Percentiles rank a stretch among this genome's conserved stretches.
Conservation (phyloP, 306 rosid genomes). For the cucumber (Cucumis sativus) region Cucumber_9930_V3 NC_026656.2:5770501-5771000, state of each 20-base stretch:
- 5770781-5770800: slow-evolving; percentile 83
- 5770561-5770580: slow-evolving; percentile 53
- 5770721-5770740: slow-evolving; percentile 68
- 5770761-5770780: slow-evolving; percentile 63
- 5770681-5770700: slow-evolving; percentile 62
- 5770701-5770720: slow-evolving; percentile 54
- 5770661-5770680: slow-evolving; percentile 95
- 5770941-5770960: slow-evolving; percentile 40
- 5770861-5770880: slow-evolving; percentile 66
- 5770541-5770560: slow-evolving; percentile 82
- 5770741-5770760: slow-evolving; percentile 53
- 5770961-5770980: slow-evolving; percentile 86
- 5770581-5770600: slow-evolving; percentile 60
- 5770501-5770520: slow-evolving; percentile 12
- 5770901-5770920: slow-evolving; percentile 74
- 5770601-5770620: slow-evolving; percentile 68
- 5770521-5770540: slow-evolving; percentile 68
- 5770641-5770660: slow-evolving; percentile 74
- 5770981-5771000: slow-evolving; percentile 80
- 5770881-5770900: slow-evolving; percentile 77
- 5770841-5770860: slow-evolving; percentile 6
- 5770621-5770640: slow-evolving; percentile 87
- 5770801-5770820: slow-evolving; percentile 13
- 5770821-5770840: slow-evolving; percentile 10
- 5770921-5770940: slow-evolving; percentile 74